A percentile compares a stretch with the other conserved stretches of the same genome.
Conservation (phyloP, 2,329 filamentous ascomycete genomes). For the Xylariomycetidae sp. region DNA sequence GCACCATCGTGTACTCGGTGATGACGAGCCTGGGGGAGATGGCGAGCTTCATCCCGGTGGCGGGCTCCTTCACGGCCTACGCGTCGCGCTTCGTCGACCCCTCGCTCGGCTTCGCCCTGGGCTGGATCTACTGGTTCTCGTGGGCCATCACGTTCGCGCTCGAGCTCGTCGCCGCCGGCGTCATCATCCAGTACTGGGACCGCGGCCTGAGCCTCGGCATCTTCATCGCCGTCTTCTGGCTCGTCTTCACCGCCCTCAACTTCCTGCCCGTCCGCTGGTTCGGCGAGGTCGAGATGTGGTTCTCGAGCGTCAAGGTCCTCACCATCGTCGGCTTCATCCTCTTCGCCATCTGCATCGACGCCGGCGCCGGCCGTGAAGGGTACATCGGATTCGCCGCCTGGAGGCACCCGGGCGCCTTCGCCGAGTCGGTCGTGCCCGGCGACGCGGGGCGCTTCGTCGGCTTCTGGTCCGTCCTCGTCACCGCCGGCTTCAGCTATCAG, state of each 20-base stretch:
- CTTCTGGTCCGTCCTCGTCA: slow-evolving; percentile 65
- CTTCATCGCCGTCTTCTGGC: slow-evolving; percentile 71
- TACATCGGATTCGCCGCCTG: slow-evolving; percentile 72
- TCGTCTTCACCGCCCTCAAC: slow-evolving; percentile 64
- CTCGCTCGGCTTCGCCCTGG: slow-evolving; percentile 70
- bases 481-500: slow-evolving; percentile 66
- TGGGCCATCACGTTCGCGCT: slow-evolving; percentile 69
- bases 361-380: slow-evolving; percentile 64
- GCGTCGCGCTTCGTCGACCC: slow-evolving; percentile 67
- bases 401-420: slow-evolving; percentile 64
- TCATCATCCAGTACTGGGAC: slow-evolving; percentile 76
- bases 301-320: slow-evolving; percentile 71
- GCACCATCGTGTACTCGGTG: slow-evolving; percentile 68
- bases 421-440: slow-evolving; percentile 51
- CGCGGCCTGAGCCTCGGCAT: slow-evolving; percentile 59
- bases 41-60: slow-evolving; percentile 71
- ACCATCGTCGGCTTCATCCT: slow-evolving; percentile 73
- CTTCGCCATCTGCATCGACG: slow-evolving; percentile 70
- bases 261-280: slow-evolving; percentile 69
- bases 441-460: slow-evolving; percentile 59
- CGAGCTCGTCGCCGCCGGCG: slow-evolving; percentile 66
- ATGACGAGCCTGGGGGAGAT: slow-evolving; percentile 70
- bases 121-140: slow-evolving; percentile 80
- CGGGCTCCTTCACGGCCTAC: slow-evolving; percentile 73
- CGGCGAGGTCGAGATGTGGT: slow-evolving; percentile 75